Percentiles rank a stretch among this genome's conserved stretches.
phyloP scores from a whole-genome alignment of 2,329 filamentous ascomycete species.

The Aspergillus luchuensis region DNA sequence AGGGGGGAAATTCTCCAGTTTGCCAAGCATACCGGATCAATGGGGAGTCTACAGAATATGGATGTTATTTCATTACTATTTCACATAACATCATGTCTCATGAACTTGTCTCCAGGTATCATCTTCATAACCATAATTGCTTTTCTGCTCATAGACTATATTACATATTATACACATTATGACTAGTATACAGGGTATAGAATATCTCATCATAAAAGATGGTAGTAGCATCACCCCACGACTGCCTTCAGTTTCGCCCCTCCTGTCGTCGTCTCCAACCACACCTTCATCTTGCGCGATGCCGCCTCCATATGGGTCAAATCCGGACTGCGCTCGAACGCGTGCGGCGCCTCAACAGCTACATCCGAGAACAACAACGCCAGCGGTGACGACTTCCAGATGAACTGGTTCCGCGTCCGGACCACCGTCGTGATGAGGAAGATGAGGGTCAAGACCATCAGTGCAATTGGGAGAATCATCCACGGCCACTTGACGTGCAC shows the following conservation, averaged over 20 bases:
- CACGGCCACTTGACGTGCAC: constrained; percentile 28
- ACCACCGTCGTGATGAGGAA: constrained; percentile 52
- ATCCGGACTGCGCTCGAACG: constrained; percentile 18
- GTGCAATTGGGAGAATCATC: constrained; percentile 22
- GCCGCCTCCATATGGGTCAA: constrained; percentile 26
- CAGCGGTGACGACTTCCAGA: constrained; percentile 30
- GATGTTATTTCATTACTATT: no score
- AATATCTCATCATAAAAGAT: no score
- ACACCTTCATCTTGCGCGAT: constrained; percentile 26
- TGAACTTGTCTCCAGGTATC: no score
- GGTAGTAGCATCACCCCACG: neutral
- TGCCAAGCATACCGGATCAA: neutral
- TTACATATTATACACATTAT: no score
- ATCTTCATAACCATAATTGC: no score
- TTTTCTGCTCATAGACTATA: no score
- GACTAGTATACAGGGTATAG: no score
- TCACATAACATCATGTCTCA: no score
- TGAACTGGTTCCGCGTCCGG: constrained; percentile 28
- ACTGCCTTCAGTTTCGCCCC: constrained; percentile 22
- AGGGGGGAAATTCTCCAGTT: neutral
- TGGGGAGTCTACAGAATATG: no score
- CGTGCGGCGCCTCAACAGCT: constrained; percentile 17
- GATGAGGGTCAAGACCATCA: constrained; percentile 47
- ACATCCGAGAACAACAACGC: constrained; percentile 28
- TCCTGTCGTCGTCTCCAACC: constrained; percentile 22